Conservation (phyloP, 352 stramenopile genomes). For the Phytophthora tentaculata region DNA sequence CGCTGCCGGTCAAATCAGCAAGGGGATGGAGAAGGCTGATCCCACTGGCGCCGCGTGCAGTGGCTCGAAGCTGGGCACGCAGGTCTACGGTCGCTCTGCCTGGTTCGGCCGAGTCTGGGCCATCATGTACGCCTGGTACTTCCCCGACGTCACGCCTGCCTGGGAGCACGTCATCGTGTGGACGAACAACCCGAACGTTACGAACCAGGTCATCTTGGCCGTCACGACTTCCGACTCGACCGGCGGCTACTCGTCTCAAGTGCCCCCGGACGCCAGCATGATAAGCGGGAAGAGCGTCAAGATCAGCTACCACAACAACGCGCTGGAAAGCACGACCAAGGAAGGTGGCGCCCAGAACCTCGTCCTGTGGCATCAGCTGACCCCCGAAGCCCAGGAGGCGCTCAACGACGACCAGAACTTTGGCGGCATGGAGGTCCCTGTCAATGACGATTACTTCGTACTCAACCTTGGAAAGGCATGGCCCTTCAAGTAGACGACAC, state of each 20-base stretch:
- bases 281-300: constrained; percentile 19
- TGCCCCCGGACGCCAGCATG: constrained; percentile 11
- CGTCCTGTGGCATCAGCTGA: constrained; percentile 38
- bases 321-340: constrained; percentile 7
- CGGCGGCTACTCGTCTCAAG: constrained; percentile 4
- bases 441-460: constrained; percentile 38
- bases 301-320: constrained; percentile 15
- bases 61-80: constrained; percentile 12
- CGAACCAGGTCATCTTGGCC: constrained; percentile 14
- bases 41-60: constrained; percentile 4
- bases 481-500: constrained; percentile 13
- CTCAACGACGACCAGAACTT: constrained; percentile 40
- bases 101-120: constrained; percentile 27
- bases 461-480: constrained; percentile 17
- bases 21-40: constrained; percentile 11
- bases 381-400: constrained; percentile 21
- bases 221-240: constrained; percentile 17
- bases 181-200: constrained; percentile 29
- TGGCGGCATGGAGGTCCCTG: constrained; percentile 9
- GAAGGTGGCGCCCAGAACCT: constrained; percentile 34
- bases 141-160: constrained; percentile 8
- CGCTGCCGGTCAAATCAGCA: constrained; percentile 18
- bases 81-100: constrained; percentile 25
- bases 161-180: constrained; percentile 30
- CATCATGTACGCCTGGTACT: constrained; percentile 29